Percentiles rank a stretch among this genome's conserved stretches.
phyloP scores from a whole-genome alignment of 2,329 filamentous ascomycete species.

The Periconia digitata region DNA sequence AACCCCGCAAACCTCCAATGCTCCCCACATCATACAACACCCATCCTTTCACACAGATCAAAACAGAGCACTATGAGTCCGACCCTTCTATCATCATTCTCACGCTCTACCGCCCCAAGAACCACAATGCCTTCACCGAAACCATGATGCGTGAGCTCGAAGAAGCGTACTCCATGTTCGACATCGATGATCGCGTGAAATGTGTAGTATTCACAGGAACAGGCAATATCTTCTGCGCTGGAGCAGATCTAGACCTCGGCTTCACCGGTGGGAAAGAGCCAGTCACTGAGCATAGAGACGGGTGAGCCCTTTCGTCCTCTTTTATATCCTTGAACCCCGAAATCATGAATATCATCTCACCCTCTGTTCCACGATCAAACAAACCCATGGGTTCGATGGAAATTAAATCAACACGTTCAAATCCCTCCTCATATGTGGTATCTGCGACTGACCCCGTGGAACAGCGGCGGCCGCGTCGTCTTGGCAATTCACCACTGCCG shows the following conservation, averaged over 20 bases:
- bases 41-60: slow-evolving; percentile 46
- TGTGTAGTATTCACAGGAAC: slow-evolving; percentile 58
- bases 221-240: slow-evolving; percentile 57
- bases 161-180: slow-evolving; percentile 54
- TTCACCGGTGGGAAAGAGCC: slow-evolving; percentile 50
- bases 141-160: slow-evolving; percentile 65
- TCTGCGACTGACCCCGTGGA: neutral
- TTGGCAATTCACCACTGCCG: slow-evolving; percentile 60
- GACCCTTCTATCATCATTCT: slow-evolving; percentile 62
- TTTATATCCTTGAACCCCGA: no score
- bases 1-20: slow-evolving; percentile 15
- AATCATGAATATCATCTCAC: no score
- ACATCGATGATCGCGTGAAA: slow-evolving; percentile 58
- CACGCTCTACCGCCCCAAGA: slow-evolving; percentile 64
- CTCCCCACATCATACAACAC: slow-evolving; percentile 45
- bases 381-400: no score
- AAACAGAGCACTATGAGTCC: slow-evolving; percentile 43
- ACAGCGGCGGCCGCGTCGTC: slow-evolving; percentile 48
- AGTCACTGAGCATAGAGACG: slow-evolving; percentile 55
- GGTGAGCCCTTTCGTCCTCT: slow-evolving; percentile 38
- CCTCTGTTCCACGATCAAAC: no score
- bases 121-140: slow-evolving; percentile 70
- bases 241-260: slow-evolving; percentile 58
- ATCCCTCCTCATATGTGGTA: neutral
- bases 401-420: no score